phyloP scores from a whole-genome alignment of 2,329 filamentous ascomycete genomes.

The Claviceps arundinis region DNA sequence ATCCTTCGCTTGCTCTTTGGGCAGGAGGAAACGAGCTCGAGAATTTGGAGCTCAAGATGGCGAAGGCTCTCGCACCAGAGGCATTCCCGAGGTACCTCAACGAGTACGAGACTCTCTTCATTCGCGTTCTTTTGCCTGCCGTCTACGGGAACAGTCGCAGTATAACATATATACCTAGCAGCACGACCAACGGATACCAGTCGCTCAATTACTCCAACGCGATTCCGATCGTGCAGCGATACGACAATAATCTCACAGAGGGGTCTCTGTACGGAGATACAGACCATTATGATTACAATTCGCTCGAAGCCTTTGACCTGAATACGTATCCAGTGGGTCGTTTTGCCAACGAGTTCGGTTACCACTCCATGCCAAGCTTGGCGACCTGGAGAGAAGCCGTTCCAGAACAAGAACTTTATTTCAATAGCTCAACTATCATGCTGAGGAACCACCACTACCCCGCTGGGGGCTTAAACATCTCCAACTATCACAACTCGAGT shows the following conservation, averaged over 20 bases:
- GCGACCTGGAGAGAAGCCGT: constrained; percentile 44
- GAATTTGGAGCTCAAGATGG: constrained; percentile 33
- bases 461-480: constrained; percentile 5
- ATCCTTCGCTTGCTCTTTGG: constrained; percentile 42
- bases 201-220: constrained; percentile 37
- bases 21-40: constrained; percentile 48
- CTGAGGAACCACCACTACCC: constrained; percentile 45
- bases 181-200: constrained; percentile 45
- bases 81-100: constrained; percentile 18
- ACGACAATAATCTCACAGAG: constrained; percentile 33
- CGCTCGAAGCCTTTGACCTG: constrained; percentile 37
- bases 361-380: constrained; percentile 47
- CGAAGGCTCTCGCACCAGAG: constrained; percentile 26
- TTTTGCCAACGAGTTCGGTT: constrained; percentile 52
- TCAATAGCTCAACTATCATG: constrained; percentile 42
- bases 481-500: constrained; percentile 8
- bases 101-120: constrained; percentile 46
- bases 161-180: constrained; percentile 47
- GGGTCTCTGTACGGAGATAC: constrained; percentile 47
- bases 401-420: constrained; percentile 34
- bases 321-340: constrained; percentile 42
- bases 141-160: constrained; percentile 45
- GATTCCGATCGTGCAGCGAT: constrained; percentile 41
- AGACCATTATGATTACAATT: constrained; percentile 47
- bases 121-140: constrained; percentile 38